Evolutionary conservation across 139 green algal species (phyloP).

Genomic region (Monoraphidium neglectum): DNA sequence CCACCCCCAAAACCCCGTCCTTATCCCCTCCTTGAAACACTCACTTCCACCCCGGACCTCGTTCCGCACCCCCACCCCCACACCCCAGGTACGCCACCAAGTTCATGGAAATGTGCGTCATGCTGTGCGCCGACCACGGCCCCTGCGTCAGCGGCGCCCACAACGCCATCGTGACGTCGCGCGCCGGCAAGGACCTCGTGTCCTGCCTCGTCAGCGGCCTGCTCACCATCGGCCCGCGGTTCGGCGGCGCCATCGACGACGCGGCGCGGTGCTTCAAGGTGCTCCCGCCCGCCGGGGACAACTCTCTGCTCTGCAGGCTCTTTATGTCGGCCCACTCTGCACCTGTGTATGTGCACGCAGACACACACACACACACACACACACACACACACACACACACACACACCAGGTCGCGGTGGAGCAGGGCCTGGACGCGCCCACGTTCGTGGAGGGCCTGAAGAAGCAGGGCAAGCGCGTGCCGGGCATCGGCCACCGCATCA

Average conservation of each 20-base stretch:
- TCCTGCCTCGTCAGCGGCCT: constrained; percentile 81
- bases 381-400: too few relatives aligned
- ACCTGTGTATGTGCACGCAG: too few relatives aligned
- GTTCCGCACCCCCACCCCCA: not conserved
- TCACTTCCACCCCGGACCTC: too few relatives aligned
- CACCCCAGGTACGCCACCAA: constrained; percentile 85
- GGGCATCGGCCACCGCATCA: constrained; percentile 96
- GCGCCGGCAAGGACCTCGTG: constrained; percentile 89
- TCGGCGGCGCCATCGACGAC: constrained; percentile 93
- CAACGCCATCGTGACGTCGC: constrained; percentile 91
- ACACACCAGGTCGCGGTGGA: constrained; percentile 54
- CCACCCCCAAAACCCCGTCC: too few relatives aligned
- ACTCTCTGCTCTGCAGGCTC: not conserved
- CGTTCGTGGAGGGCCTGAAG: constrained; percentile 84
- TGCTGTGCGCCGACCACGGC: constrained; percentile 95
- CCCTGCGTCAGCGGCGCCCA: constrained; percentile 92
- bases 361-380: too few relatives aligned
- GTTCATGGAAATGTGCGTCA: constrained; percentile 95
- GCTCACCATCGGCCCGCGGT: constrained; percentile 88
- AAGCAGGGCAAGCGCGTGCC: constrained; percentile 73
- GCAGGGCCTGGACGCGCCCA: constrained; percentile 48
- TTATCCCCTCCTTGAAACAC: too few relatives aligned
- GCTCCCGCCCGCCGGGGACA: not conserved
- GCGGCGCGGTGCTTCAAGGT: constrained; percentile 75
- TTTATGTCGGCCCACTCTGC: too few relatives aligned